Evolutionary conservation across 2,329 filamentous ascomycete genomes (phyloP), one percentile per base, ranked within the genome.

Genomic region (Fusarium nanum): DNA sequence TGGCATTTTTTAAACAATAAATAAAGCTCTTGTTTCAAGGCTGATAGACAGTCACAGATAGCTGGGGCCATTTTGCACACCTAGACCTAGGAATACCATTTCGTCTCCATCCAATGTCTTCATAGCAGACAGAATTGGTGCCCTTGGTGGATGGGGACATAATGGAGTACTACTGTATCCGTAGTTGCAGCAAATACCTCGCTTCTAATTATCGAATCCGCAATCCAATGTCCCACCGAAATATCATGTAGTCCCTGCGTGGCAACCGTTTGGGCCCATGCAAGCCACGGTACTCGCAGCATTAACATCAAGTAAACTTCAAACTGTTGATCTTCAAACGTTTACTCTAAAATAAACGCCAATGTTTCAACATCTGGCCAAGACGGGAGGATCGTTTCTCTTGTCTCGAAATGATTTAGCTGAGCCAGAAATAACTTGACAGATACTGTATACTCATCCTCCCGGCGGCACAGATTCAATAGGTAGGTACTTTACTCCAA

Each of bases 201-300:
- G 37, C 37, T 27, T 55, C 40, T 40, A 63, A 54, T 50, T 46
- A 47, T 59, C 45, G 50, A 68, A 60, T 58, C 52, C 20, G 49
- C 67, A 57, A 67, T 56, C 63, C 67, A 48, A 64, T 37, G 59
- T 64, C 34, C 34, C 59, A 49, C 44, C 25, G 57, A n/a, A 37
- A 13, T 41, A 64, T 44, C 28, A n/a, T 52, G 13, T 47, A n/a
- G 47, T 37, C 41, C 41, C 49, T 60, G 49, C 45, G 42, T 44
- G 45, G 37, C 32, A 42, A 42, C 45, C 20, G 47, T 27, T 25
- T 37, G 30, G 25, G 27, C 20, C 46, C 30, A 40, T 64, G 50
- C 50, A 49, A 45, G 59, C 28, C 30, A 32, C 49, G 28, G 14
- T 20, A 13, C 40, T 30, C 28, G 18, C 27, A n/a, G 30, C 28